Base-by-base conservation (phyloP, 108 stramenopile genomes). In the Pseudonitzschia delicatissima region DNA sequence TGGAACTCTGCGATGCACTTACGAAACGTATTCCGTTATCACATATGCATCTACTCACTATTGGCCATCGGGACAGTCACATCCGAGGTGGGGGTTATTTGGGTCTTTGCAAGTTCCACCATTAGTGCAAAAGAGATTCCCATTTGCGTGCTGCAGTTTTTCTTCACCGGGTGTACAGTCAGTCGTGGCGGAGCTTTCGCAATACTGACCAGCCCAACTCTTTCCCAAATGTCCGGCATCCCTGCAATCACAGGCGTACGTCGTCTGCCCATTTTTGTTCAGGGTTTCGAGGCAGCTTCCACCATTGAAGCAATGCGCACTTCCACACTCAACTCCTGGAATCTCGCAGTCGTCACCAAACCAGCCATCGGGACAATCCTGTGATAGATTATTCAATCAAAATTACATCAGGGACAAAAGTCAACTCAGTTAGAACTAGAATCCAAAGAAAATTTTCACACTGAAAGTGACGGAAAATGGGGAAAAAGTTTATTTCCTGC, bases 301-400 rank as follows among this genome's bases (percentile, higher is more conserved):
- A 12, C 82, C 82, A 61, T 84, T 73, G 60, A 78, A 80, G 52
- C 83, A 84, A 60, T 73, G 58, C 18, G 57, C 53, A 21, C 58
- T 58, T 0, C 79, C 83, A 57, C 83, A 84, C 15, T 5, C 35
- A 6, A 31, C 35, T 8, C 65, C 74, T 35, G 59, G 36, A 2
- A 68, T 27, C 44, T 80, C 83, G 59, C 83, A 84, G 12, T 35
- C 21, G 17, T 45, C 17, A 25, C 83, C 83, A 29, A 67, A 79
- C 49, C 40, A 84, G 4, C 74, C 79, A 34, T 35, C 26, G n/a
- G 35, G 50, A 57, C 83, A 84, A 12, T 35, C 25, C 59, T 61
- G 39, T 11, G 1, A 32, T 27, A 33, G 26, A 17, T 40, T 11
- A 42, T 1, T 42, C 13, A 42, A 42, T 15, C n/a, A n/a, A n/a